Conservation (phyloP, 2,329 filamentous ascomycete genomes). For the Periconia sp. region DNA sequence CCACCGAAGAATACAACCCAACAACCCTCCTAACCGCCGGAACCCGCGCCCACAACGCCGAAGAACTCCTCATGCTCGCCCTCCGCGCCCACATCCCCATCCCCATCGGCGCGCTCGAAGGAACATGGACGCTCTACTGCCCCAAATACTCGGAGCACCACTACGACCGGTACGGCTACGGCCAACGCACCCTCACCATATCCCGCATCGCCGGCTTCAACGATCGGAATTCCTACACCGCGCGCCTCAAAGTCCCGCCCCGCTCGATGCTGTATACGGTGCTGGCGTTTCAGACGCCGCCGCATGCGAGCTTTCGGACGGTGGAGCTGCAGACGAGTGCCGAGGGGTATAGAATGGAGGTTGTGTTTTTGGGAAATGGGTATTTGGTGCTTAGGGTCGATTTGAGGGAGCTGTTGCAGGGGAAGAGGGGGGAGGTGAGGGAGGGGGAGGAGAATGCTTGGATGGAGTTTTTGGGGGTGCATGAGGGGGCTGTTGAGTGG, state of each 20-base stretch:
- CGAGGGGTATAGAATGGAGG: slow-evolving; percentile 28
- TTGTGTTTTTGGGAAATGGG: slow-evolving; percentile 33
- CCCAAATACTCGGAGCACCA: slow-evolving; percentile 24
- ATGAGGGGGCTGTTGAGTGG: slow-evolving; percentile 20
- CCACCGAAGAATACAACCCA: background rate
- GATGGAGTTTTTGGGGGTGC: slow-evolving; percentile 28
- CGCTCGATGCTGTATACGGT: slow-evolving; percentile 26
- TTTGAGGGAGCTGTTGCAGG: slow-evolving; percentile 27
- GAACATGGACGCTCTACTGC: slow-evolving; percentile 31
- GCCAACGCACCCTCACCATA: slow-evolving; percentile 27
- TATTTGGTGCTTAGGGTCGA: slow-evolving; percentile 29
- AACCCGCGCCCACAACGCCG: slow-evolving; percentile 6
- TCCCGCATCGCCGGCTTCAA: slow-evolving; percentile 17
- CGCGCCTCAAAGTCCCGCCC: slow-evolving; percentile 28
- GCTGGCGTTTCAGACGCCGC: slow-evolving; percentile 20
- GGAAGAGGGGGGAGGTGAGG: slow-evolving; percentile 16
- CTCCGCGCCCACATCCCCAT: slow-evolving; percentile 26
- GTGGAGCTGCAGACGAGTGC: slow-evolving; percentile 19
- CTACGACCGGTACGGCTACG: slow-evolving; percentile 31
- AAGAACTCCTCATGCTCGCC: slow-evolving; percentile 19
- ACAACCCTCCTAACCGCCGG: slow-evolving; percentile 3
- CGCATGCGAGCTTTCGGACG: slow-evolving; percentile 30
- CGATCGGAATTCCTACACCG: slow-evolving; percentile 18
- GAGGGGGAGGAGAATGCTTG: slow-evolving; percentile 9
- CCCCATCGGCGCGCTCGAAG: slow-evolving; percentile 24